Conservation (phyloP, 2,329 filamentous ascomycete species). For the Neurospora crassa region DNA sequence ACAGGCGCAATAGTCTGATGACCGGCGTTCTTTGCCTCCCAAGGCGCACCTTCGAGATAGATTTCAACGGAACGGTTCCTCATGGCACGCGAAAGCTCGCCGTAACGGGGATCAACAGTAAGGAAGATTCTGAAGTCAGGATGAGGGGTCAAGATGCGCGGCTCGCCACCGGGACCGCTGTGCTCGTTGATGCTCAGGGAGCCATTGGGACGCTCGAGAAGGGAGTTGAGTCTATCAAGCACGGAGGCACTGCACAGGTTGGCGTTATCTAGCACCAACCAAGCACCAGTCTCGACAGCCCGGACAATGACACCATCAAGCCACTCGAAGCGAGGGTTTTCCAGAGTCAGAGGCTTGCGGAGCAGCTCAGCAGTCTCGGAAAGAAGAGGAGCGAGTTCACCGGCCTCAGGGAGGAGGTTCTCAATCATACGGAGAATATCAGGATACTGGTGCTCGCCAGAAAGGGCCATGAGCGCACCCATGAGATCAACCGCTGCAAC, state of each 20-base stretch:
- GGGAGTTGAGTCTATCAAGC: slow-evolving; percentile 84
- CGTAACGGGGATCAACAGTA: slow-evolving; percentile 84
- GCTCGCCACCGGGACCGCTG: slow-evolving; percentile 69
- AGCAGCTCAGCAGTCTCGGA: slow-evolving; percentile 40
- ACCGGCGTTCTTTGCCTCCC: slow-evolving; percentile 21
- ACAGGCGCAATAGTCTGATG: slow-evolving; percentile 34
- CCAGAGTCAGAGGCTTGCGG: slow-evolving; percentile 44
- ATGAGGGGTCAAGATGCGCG: slow-evolving; percentile 72
- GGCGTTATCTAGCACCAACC: slow-evolving; percentile 93
- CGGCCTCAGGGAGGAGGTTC: slow-evolving; percentile 29
- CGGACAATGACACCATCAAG: slow-evolving; percentile 86
- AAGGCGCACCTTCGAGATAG: slow-evolving; percentile 48
- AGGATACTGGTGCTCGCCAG: slow-evolving; percentile 29
- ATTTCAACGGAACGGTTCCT: slow-evolving; percentile 90
- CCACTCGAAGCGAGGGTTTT: slow-evolving; percentile 86
- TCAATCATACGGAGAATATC: slow-evolving; percentile 30
- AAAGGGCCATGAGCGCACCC: slow-evolving; percentile 35
- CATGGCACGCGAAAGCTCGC: slow-evolving; percentile 93
- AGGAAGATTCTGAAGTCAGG: slow-evolving; percentile 85
- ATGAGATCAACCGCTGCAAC: slow-evolving; percentile 40
- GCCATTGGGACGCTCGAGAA: slow-evolving; percentile 77
- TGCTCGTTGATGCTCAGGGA: slow-evolving; percentile 89
- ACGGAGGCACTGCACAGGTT: slow-evolving; percentile 95
- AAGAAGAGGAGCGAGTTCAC: slow-evolving; percentile 37
- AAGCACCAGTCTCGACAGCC: slow-evolving; percentile 75